A percentile compares a stretch with the other conserved stretches of the same genome.
Conservation (phyloP, 306 rosid species). For the Begonia fuchsioides region DNA sequence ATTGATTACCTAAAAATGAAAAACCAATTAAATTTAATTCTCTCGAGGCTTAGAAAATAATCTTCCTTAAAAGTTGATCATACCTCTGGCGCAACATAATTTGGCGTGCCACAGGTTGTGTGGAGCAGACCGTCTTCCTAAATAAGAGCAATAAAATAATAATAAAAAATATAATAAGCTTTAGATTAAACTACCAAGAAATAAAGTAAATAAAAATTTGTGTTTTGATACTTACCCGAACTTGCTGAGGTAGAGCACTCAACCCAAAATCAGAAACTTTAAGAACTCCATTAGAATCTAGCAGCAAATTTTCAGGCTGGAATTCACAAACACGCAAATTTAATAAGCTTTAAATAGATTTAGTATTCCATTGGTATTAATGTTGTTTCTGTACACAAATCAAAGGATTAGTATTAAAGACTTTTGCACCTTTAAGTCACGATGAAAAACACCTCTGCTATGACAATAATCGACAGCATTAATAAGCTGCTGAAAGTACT, state of each 20-base stretch:
- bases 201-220: background rate
- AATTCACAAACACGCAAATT: slow-evolving; percentile 4
- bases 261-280: slow-evolving; percentile 95
- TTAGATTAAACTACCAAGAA: background rate
- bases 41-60: too few relatives aligned
- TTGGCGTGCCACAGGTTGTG: slow-evolving; percentile 98
- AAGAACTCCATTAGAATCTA: slow-evolving; percentile 64
- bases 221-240: slow-evolving; percentile 27
- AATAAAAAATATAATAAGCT: background rate
- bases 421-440: slow-evolving; percentile 72
- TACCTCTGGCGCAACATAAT: slow-evolving; percentile 96
- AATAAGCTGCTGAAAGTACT: slow-evolving; percentile 69
- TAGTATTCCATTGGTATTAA: too few relatives aligned
- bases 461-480: slow-evolving; percentile 90
- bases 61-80: background rate
- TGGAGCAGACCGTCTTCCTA: slow-evolving; percentile 91
- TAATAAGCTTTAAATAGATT: background rate
- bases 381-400: background rate
- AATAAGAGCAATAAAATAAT: background rate
- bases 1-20: slow-evolving; percentile 13
- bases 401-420: background rate
- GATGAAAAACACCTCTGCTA: slow-evolving; percentile 74
- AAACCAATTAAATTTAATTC: too few relatives aligned
- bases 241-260: slow-evolving; percentile 82
- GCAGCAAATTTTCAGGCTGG: slow-evolving; percentile 88